A percentile compares a stretch with the other conserved stretches of the same genome.
These are phyloP conservation scores for Colletotrichum sp. DNA, from an alignment of 2,329 filamentous ascomycete species.

Conservation along the genomic window DNA sequence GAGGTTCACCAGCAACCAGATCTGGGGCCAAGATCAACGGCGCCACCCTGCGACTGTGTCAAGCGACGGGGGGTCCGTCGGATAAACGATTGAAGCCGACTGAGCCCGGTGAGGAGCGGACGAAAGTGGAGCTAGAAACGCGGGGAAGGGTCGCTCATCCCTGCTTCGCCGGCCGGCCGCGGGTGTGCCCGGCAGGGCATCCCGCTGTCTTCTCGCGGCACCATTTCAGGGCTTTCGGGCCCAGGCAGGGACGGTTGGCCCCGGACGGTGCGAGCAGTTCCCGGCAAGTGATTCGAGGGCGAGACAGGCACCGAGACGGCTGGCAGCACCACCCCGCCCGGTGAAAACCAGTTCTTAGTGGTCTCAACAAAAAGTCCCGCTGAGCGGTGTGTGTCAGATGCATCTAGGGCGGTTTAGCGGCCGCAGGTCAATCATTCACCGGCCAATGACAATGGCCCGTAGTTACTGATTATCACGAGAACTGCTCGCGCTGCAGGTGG, in stretches of 20 bases:
- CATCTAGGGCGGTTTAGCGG: slow-evolving; percentile 15
- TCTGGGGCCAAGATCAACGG: background rate
- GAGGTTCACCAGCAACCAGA: background rate
- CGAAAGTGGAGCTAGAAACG: slow-evolving; percentile 1
- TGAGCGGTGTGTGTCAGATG: slow-evolving; percentile 22
- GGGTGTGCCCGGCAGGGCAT: background rate
- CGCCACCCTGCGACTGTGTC: background rate
- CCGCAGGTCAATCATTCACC: background rate
- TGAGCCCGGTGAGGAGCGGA: background rate
- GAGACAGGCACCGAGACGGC: background rate
- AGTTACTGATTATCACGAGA: slow-evolving; percentile 8
- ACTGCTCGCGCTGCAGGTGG: slow-evolving; percentile 14
- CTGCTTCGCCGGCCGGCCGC: background rate
- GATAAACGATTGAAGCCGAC: background rate
- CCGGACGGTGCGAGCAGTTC: background rate
- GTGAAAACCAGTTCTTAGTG: background rate
- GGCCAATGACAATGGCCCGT: background rate
- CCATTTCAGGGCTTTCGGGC: background rate
- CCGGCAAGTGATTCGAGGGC: background rate
- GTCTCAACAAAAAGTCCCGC: slow-evolving; percentile 16
- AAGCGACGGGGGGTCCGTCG: background rate
- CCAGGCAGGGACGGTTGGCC: background rate
- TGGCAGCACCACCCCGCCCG: background rate
- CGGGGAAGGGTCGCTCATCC: background rate
- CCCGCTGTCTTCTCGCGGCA: background rate